Evolutionary conservation across 1,139 yeast genomes (phyloP).

Genomic region (Suhomyces coccinellae): DNA sequence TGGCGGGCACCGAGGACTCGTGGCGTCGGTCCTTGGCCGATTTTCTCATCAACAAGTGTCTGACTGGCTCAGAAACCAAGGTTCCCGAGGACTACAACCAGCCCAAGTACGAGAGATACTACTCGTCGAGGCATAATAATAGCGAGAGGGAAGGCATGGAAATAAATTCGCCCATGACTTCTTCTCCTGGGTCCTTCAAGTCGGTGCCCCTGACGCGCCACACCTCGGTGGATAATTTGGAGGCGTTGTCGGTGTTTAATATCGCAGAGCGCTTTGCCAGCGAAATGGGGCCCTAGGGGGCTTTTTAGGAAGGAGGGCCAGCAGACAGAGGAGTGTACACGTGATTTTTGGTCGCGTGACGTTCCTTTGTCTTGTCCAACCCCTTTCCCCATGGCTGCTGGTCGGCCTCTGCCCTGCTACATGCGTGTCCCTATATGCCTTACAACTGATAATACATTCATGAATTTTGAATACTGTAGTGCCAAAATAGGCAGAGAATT

Average conservation of each 20-base stretch:
- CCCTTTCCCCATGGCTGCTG: no score
- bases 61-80: constrained; percentile 4
- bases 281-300: constrained; percentile 12
- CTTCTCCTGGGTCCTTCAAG: constrained; percentile 7
- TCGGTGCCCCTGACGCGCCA: constrained; percentile 6
- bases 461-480: no score
- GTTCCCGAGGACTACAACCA: constrained; percentile 14
- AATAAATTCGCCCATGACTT: constrained; percentile 2
- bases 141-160: not conserved
- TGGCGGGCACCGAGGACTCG: constrained; percentile 14
- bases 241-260: constrained; percentile 20
- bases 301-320: no score
- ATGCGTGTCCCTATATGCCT: no score
- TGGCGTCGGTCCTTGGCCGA: constrained; percentile 15
- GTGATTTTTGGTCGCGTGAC: constrained; percentile 2
- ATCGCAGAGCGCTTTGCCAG: constrained; percentile 31
- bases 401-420: no score
- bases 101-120: constrained; percentile 27
- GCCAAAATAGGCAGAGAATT: no score
- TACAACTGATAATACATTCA: no score
- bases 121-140: constrained; percentile 13
- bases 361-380: no score
- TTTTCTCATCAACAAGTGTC: constrained; percentile 13
- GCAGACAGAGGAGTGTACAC: not conserved
- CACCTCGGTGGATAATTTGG: constrained; percentile 12